Percentiles rank a stretch among this genome's conserved stretches.
These are phyloP conservation scores for Vinca major DNA, from an alignment of 305 asterid genomes.

Conservation along the genomic window DNA sequence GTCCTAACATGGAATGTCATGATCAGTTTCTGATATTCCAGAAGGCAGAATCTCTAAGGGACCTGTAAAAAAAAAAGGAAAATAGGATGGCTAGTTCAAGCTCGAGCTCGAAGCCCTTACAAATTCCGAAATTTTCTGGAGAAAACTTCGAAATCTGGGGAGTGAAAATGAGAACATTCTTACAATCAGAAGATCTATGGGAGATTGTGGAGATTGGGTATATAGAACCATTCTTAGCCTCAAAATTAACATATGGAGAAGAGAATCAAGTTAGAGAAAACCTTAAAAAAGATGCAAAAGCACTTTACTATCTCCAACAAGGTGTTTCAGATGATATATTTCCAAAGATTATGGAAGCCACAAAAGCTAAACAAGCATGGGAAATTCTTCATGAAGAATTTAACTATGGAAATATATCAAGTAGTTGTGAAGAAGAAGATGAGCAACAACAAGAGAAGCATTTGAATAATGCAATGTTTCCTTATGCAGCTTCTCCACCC, in stretches of 20 bases:
- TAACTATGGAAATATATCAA: not conserved
- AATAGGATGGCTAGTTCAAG: slow-evolving; percentile 1
- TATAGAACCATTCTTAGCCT: not conserved
- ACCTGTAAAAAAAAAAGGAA: too few relatives aligned
- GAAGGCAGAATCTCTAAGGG: too few relatives aligned
- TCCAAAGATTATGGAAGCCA: slow-evolving; percentile 15
- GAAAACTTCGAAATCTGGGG: slow-evolving; percentile 16
- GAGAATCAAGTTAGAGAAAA: slow-evolving; percentile 1
- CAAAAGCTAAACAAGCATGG: slow-evolving; percentile 21
- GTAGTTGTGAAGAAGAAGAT: slow-evolving; percentile 9
- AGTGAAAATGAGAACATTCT: slow-evolving; percentile 14
- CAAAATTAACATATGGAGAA: not conserved
- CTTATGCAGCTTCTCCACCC: not conserved
- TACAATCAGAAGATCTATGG: slow-evolving; percentile 17
- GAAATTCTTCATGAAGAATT: slow-evolving; percentile 13
- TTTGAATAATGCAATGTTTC: not conserved
- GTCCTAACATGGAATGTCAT: too few relatives aligned
- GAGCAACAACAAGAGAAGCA: not conserved
- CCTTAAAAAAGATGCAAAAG: slow-evolving; percentile 15
- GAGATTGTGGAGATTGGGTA: slow-evolving; percentile 13
- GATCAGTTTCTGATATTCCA: too few relatives aligned
- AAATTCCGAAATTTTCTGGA: slow-evolving; percentile 8
- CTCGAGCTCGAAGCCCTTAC: not conserved
- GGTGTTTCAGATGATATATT: slow-evolving; percentile 17
- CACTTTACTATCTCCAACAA: slow-evolving; percentile 17